Base-by-base conservation (phyloP, 75 land plant genomes). In the Isoetes taiwanensis region DNA sequence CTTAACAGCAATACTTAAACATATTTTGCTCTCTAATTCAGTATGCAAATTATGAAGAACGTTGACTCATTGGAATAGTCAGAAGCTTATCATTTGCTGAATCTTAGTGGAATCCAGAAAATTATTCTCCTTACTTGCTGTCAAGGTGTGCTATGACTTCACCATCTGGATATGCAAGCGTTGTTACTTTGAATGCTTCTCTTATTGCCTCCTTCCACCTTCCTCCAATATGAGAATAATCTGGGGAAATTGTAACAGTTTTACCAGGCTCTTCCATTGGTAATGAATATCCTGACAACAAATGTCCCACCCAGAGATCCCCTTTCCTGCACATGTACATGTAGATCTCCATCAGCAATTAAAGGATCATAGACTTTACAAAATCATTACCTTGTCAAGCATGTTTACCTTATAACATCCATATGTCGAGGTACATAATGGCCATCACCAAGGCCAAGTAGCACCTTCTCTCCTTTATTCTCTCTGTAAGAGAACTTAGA, bases 351-450 rank as follows among this genome's bases (percentile, higher is more conserved):
- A 37, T 37, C 39, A 37, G n/a, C 39, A 14, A 10, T 37, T 14
- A 14, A 10, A 10, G 14, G 39, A 37, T 9, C 9, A 37, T 37
- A 10, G 39, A 10, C 39, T 37, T 10, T 37, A 10, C 14, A 37
- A 10, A 37, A 14, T 14, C n/a, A 55, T 10, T n/a, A n/a, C n/a
- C 34, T 34, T 55, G 34, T 39, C 19, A 55, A 23, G n/a, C 42
- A 28, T n/a, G n/a, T 84, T 83, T 74, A 83, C 89, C 35, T 46
- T 20, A 78, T 67, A 37, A 83, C 56, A 64, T 86, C 93, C 79
- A 75, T 75, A 42, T 86, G 93, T 20, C 93, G 78, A 57, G 93
- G 93, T 26, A 43, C 88, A 66, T 86, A 86, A 68, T 86, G 93
- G 16, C 93, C 93, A 54, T 88, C 93, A 17, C 93, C 93, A 43